Evolutionary conservation across 208 protist species (phyloP).

Genomic region (Zelonia costaricensis): DNA sequence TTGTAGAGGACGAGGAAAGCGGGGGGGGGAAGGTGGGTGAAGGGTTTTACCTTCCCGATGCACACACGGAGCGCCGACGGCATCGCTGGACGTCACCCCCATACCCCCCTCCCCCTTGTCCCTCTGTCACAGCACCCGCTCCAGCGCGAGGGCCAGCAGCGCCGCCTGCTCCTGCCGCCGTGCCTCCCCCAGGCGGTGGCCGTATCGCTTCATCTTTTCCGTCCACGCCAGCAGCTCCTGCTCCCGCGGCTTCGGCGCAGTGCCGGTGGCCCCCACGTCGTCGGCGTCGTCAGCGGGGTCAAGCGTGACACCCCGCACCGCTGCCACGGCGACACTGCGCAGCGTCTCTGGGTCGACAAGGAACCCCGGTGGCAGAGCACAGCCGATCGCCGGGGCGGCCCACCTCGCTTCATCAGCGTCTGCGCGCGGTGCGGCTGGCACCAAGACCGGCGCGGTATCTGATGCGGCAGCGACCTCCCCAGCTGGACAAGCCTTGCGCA

Average conservation of each 20-base stretch:
- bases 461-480: no score
- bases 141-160: constrained; percentile 45
- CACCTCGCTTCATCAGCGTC: no score
- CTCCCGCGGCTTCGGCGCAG: constrained; percentile 2
- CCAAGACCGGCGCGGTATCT: no score
- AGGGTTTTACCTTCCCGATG: no score
- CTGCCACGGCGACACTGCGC: constrained; percentile 40
- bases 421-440: no score
- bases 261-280: not conserved
- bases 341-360: constrained; percentile 61
- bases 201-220: constrained; percentile 65
- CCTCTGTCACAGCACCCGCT: constrained; percentile 28
- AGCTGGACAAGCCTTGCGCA: no score
- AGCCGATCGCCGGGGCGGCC: constrained; percentile 19
- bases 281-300: not conserved
- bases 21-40: no score
- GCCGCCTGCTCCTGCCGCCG: constrained; percentile 58
- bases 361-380: constrained; percentile 50
- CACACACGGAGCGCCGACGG: no score
- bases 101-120: not conserved
- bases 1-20: no score
- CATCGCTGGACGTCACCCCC: not conserved
- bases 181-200: constrained; percentile 31
- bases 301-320: constrained; percentile 9
- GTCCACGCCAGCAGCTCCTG: constrained; percentile 58